phyloP scores from a whole-genome alignment of 2,329 filamentous ascomycete species.

The Lachnellula subtilissima region DNA sequence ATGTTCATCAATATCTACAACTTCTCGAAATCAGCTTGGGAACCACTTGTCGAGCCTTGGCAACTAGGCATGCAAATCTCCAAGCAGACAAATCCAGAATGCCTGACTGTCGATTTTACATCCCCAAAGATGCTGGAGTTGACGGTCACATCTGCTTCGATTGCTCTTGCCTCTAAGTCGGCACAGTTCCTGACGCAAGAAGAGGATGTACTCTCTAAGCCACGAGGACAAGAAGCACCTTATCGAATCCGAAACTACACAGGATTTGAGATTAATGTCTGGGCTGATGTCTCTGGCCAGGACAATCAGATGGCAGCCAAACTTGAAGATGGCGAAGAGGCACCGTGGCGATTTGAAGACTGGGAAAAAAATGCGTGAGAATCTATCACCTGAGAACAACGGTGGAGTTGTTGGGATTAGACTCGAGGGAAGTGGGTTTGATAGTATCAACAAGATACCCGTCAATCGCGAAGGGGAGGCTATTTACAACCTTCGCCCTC shows the following conservation, averaged over 20 bases:
- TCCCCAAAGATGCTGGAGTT: slow-evolving; percentile 90
- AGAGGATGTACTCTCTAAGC: slow-evolving; percentile 89
- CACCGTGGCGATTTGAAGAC: slow-evolving; percentile 94
- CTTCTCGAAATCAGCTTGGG: slow-evolving; percentile 98
- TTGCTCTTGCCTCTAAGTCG: slow-evolving; percentile 88
- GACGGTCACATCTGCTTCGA: slow-evolving; percentile 87
- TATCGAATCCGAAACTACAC: slow-evolving; percentile 95
- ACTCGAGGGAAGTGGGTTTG: slow-evolving; percentile 90
- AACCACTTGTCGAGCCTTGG: slow-evolving; percentile 95
- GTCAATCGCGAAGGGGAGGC: slow-evolving; percentile 93
- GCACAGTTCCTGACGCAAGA: slow-evolving; percentile 83
- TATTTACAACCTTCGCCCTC: slow-evolving; percentile 82
- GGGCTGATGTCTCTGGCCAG: slow-evolving; percentile 64
- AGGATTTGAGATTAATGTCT: slow-evolving; percentile 82
- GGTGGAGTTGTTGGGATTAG: slow-evolving; percentile 75
- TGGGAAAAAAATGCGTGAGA: slow-evolving; percentile 96
- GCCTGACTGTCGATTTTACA: slow-evolving; percentile 76
- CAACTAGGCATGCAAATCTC: slow-evolving; percentile 86
- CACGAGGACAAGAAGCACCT: slow-evolving; percentile 83
- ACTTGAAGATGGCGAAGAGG: slow-evolving; percentile 82
- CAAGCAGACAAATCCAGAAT: slow-evolving; percentile 68
- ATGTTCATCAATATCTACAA: slow-evolving; percentile 98
- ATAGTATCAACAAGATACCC: slow-evolving; percentile 79
- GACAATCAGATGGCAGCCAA: slow-evolving; percentile 70
- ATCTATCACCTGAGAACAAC: slow-evolving; percentile 75